Conservation (phyloP, 208 protist genomes). For the Leptomonas seymouri region DNA sequence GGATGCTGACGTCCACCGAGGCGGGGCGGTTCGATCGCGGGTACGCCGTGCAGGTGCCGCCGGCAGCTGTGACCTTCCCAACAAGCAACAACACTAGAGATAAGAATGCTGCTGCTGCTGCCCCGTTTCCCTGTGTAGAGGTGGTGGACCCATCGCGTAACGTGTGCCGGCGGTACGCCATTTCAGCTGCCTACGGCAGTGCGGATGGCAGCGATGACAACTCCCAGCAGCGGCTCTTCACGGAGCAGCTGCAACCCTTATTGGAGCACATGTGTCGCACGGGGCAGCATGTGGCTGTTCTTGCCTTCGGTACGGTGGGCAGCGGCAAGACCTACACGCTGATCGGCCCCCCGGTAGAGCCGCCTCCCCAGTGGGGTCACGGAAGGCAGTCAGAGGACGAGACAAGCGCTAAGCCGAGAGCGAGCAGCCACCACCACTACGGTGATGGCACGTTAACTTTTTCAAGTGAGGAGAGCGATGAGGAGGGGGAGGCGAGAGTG, state of each 20-base stretch:
- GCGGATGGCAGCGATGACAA: background rate
- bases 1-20: slow-evolving; percentile 10
- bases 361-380: slow-evolving; percentile 1
- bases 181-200: slow-evolving; percentile 25
- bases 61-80: background rate
- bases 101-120: background rate
- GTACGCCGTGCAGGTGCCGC: slow-evolving; percentile 20
- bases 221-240: slow-evolving; percentile 34
- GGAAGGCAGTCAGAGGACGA: background rate
- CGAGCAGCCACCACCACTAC: background rate
- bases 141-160: slow-evolving; percentile 21
- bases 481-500: background rate
- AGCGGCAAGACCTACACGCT: slow-evolving; percentile 81
- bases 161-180: slow-evolving; percentile 15
- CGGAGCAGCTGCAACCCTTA: slow-evolving; percentile 37
- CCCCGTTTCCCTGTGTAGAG: slow-evolving; percentile 15
- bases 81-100: background rate
- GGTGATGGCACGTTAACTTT: background rate
- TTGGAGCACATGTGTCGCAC: slow-evolving; percentile 41
- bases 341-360: slow-evolving; percentile 30
- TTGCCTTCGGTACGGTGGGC: slow-evolving; percentile 71
- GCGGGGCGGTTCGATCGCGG: slow-evolving; percentile 14
- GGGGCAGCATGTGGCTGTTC: slow-evolving; percentile 43
- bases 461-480: background rate
- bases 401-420: background rate